Evolutionary conservation across 192 early-diverging fungal genomes (phyloP).

Genomic region (Umbelopsis vinacea): DNA sequence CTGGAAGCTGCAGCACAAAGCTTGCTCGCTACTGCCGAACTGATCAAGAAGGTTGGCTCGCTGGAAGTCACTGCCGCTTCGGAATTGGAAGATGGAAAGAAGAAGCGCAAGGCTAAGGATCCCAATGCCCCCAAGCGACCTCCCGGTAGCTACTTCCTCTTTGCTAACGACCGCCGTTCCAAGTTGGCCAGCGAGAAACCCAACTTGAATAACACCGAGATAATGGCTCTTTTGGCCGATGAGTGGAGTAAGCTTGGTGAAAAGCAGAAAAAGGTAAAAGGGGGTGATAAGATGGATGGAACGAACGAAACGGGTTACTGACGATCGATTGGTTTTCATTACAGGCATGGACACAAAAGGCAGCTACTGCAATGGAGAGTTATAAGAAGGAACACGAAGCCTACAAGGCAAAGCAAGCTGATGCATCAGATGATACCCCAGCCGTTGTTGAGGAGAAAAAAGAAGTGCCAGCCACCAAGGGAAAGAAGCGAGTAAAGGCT

Average conservation of each 20-base stretch:
- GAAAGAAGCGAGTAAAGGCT: not conserved
- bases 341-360: constrained; percentile 6
- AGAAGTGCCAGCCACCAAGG: not conserved
- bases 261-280: not conserved
- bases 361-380: not conserved
- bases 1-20: not conserved
- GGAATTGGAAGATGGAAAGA: constrained; percentile 2
- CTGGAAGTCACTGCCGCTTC: constrained; percentile 26
- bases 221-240: constrained; percentile 20
- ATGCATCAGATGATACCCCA: not conserved
- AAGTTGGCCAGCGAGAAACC: constrained; percentile 19
- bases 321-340: not conserved
- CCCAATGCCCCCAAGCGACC: constrained; percentile 48
- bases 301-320: too few relatives aligned
- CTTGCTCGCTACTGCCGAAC: not conserved
- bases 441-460: not conserved
- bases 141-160: constrained; percentile 36
- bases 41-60: constrained; percentile 16
- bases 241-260: constrained; percentile 23
- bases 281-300: not conserved
- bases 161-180: constrained; percentile 32
- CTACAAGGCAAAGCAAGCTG: not conserved
- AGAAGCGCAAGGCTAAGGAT: constrained; percentile 26
- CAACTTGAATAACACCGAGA: constrained; percentile 31
- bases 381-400: not conserved